Base-by-base conservation (phyloP, 257 asterid species). In the Jasminum sambac region DNA sequence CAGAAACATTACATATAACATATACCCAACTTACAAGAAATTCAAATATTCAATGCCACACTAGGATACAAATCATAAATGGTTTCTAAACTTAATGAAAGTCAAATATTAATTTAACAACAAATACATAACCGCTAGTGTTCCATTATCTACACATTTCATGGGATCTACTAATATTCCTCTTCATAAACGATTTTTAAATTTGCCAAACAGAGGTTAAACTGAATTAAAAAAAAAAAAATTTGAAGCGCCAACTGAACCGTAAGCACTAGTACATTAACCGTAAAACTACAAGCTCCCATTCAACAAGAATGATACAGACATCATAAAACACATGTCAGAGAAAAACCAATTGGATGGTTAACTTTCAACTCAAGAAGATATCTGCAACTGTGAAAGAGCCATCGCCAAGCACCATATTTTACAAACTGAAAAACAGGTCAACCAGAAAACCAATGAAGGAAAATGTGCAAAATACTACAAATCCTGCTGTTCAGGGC, bases 21-120 rank as follows among this genome's bases (percentile, higher is more conserved):
- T 41, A 46, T 48, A 76, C 71, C 61, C 66, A 70, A 59, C 19
- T 50, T 50, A 50, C 17, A 50, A n/a, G 59, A 50, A 50, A 50
- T 16, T 59, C 71, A 66, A 41, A 44, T 58, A n/a, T n/a, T n/a
- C 36, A 30, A 30, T 30, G 1, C 36, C 4, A 1, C 36, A 30
- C 36, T 30, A 30, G 36, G 36, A 30, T 30, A 30, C 36, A 30
- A 30, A 30, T 30, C 4, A 30, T 30, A 30, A 30, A 30, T 30
- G 36, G 4, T 30, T 30, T 30, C 1, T 30, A 30, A 1, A 30
- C 4, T 30, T 4, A 30, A 30, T 30, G 2, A 30, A 30, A 30
- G 36, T 30, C 36, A 30, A 30, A 30, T 4, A 30, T 30, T 30
- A 30, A 30, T 4, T 30, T 30, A 30, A 30, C 36, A 30, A 30